These are phyloP conservation scores for Solanum tarapatanum DNA, from an alignment of 257 asterid species.

Conservation along the genomic window DNA sequence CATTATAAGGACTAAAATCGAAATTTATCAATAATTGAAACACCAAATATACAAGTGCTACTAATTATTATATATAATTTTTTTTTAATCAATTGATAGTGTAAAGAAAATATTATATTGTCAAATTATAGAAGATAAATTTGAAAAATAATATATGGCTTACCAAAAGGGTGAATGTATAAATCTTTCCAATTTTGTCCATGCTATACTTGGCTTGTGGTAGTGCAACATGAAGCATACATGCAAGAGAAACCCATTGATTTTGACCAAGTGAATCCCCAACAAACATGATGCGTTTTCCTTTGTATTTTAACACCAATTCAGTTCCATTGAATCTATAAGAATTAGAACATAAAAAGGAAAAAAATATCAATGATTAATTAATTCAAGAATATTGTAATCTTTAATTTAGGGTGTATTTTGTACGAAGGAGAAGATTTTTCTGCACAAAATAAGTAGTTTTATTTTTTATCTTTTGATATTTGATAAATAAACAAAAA, in stretches of 20 bases:
- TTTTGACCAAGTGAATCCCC: slow-evolving; percentile 42
- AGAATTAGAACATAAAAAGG: background rate
- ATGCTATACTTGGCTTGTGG: slow-evolving; percentile 15
- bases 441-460: rapidly evolving
- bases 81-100: background rate
- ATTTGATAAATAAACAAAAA: background rate
- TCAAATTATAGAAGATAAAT: background rate
- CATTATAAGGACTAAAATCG: background rate
- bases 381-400: background rate
- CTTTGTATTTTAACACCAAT: slow-evolving; percentile 8
- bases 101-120: background rate
- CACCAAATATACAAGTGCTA: background rate
- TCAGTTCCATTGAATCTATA: slow-evolving; percentile 22
- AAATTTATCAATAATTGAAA: background rate
- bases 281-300: slow-evolving; percentile 35
- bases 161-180: slow-evolving; percentile 25
- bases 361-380: background rate
- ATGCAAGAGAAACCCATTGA: slow-evolving; percentile 36
- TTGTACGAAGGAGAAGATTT: background rate
- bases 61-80: background rate
- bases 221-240: slow-evolving; percentile 20
- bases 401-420: background rate
- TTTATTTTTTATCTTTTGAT: background rate
- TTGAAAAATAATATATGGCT: background rate
- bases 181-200: background rate